A percentile compares a stretch with the other conserved stretches of the same genome.
phyloP scores from a whole-genome alignment of 441 rosid genomes.

The Hura crepitans region DNA sequence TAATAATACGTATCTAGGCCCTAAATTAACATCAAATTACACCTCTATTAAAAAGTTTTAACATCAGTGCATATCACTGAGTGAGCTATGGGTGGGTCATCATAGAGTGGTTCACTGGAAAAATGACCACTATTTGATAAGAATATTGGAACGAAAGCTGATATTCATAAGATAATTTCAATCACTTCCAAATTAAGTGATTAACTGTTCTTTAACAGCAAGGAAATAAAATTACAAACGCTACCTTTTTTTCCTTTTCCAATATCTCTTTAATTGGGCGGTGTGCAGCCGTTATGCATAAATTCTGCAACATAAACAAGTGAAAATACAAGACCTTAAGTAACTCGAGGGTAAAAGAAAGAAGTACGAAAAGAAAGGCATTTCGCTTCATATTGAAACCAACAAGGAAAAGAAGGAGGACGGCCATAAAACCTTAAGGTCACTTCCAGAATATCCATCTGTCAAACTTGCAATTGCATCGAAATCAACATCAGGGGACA shows the following conservation, averaged over 20 bases:
- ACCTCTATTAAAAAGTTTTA: not conserved
- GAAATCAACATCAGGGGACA: constrained; percentile 65
- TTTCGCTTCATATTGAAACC: not conserved
- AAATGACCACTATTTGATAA: not conserved
- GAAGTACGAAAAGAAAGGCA: not conserved
- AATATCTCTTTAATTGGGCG: constrained; percentile 70
- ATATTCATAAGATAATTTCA: not conserved
- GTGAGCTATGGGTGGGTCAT: not conserved
- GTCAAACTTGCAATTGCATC: constrained; percentile 78
- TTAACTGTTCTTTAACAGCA: not conserved
- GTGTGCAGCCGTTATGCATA: constrained; percentile 74
- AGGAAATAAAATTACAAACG: constrained; percentile 6
- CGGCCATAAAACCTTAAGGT: constrained; percentile 69
- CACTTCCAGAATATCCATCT: constrained; percentile 91
- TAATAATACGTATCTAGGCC: not conserved
- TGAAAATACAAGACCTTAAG: not conserved
- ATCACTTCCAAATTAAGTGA: not conserved
- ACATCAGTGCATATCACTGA: not conserved
- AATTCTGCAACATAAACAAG: constrained; percentile 44
- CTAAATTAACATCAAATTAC: not conserved
- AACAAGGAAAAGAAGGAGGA: constrained; percentile 8
- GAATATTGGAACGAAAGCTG: not conserved
- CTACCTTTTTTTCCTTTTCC: constrained; percentile 67
- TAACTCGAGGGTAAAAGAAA: not conserved
- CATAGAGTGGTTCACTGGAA: not conserved